A percentile compares a stretch with the other conserved stretches of the same genome.
These are phyloP conservation scores for Fusarium ramigenum DNA, from an alignment of 2,329 filamentous ascomycete species.

Conservation along the genomic window DNA sequence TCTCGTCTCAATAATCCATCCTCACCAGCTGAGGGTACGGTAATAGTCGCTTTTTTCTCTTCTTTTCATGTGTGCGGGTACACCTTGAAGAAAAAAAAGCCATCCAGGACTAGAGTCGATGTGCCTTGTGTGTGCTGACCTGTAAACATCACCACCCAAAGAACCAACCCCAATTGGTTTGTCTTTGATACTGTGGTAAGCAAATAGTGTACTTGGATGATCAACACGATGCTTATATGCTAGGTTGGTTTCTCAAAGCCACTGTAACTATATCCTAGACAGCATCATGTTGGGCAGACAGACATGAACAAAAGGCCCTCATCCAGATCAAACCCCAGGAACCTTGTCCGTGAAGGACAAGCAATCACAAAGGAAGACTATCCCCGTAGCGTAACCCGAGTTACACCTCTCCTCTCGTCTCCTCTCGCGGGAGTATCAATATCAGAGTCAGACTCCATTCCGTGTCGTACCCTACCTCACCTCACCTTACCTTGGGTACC, in stretches of 20 bases:
- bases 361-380: not conserved
- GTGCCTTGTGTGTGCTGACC: not conserved
- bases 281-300: slow-evolving; percentile 18
- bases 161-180: not conserved
- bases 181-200: not conserved
- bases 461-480: not conserved
- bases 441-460: slow-evolving; percentile 2
- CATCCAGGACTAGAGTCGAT: slow-evolving; percentile 4
- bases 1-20: slow-evolving; percentile 18
- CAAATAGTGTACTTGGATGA: not conserved
- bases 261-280: not conserved
- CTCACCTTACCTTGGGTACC: not conserved
- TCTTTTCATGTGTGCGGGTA: slow-evolving; percentile 2
- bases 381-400: slow-evolving; percentile 5
- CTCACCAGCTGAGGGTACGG: slow-evolving; percentile 18
- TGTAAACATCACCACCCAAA: not conserved
- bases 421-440: slow-evolving; percentile 11
- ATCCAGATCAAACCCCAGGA: not conserved
- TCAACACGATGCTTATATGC: not conserved
- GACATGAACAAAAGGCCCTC: slow-evolving; percentile 17
- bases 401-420: slow-evolving; percentile 5
- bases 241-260: not conserved
- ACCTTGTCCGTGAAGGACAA: slow-evolving; percentile 19
- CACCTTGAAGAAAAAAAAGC: not conserved
- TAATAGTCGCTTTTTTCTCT: not conserved